phyloP scores from a whole-genome alignment of 495 filamentous ascomycete species.

The Penicillium flavigenum region DNA sequence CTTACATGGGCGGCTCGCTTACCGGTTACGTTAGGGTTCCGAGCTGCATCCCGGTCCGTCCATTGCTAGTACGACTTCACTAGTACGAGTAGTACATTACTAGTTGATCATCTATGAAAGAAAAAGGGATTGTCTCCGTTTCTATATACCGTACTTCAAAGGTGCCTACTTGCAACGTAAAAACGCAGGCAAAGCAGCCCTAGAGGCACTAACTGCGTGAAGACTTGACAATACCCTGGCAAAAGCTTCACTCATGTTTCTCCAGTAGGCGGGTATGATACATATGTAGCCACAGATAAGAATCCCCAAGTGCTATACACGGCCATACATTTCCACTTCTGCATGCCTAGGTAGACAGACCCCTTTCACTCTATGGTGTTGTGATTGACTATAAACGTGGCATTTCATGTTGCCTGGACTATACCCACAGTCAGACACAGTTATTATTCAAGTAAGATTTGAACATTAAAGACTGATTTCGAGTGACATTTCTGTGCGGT shows the following conservation, averaged over 20 bases:
- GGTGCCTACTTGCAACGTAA: neutral
- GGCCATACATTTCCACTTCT: neutral
- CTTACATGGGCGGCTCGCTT: too few relatives aligned
- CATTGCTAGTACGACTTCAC: neutral
- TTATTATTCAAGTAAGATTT: neutral
- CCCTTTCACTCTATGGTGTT: neutral
- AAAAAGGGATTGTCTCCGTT: neutral
- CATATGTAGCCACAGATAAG: neutral
- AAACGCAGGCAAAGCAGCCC: neutral
- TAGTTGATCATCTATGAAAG: neutral
- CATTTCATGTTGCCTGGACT: neutral
- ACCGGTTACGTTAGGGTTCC: too few relatives aligned
- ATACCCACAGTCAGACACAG: neutral
- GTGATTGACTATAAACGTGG: neutral
- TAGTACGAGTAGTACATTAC: too few relatives aligned
- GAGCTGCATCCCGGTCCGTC: neutral
- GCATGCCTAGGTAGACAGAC: neutral
- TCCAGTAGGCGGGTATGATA: neutral
- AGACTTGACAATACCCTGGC: neutral
- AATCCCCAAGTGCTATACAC: neutral
- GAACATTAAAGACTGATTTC: neutral
- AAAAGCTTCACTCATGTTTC: neutral
- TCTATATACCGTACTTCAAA: neutral
- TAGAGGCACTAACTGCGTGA: neutral
- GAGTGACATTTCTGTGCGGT: neutral